Base-by-base conservation (phyloP, 1,284 basidiomycete species). In the Leccinum angustisporum region DNA sequence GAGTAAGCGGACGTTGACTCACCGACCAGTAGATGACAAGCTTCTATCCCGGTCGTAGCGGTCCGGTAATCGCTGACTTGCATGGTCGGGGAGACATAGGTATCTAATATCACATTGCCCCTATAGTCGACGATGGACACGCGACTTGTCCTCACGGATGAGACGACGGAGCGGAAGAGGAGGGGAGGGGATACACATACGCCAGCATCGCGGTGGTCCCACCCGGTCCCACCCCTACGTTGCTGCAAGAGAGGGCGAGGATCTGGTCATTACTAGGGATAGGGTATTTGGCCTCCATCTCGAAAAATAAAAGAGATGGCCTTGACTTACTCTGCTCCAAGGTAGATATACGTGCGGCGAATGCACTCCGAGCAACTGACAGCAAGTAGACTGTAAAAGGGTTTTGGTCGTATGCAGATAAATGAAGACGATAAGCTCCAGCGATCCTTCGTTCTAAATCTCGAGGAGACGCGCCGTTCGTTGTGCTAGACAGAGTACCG, bases 121-220 rank as follows among this genome's bases (percentile, higher is more conserved):
- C 77, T 78, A 70, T 82, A 90, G 71, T 90, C 80, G 38, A 89
- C 83, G 51, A 92, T 77, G 31, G 85, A 81, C 34, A 87, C 83
- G 46, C 84, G 83, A 40, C 88, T 88, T 61, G 59, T 56, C 57
- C 64, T 5, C 63, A 57, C 38, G 34, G 58, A 64, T 67, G 65
- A 69, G 61, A 65, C 58, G 59, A 64, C 56, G 21, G 54, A 16
- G 54, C 52, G 51, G 38, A 58, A 31, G 58, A 64, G 31, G 60
- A 53, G 52, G 54, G 54, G 56, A 34, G 51, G 52, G 30, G 63
- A 61, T 63, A 57, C 21, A 79, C 85, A 64, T 76, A 91, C 90
- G 88, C 90, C 38, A 91, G 79, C 86, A 91, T 88, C 33, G 84
- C 83, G 1, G 90, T 91, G 25, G 86, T 87, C 8, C 89, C 89